Evolutionary conservation across 495 filamentous ascomycete species (phyloP), one percentile per base, ranked within the genome.

Genomic region (Aspergillus sclerotiicarbonarius): DNA sequence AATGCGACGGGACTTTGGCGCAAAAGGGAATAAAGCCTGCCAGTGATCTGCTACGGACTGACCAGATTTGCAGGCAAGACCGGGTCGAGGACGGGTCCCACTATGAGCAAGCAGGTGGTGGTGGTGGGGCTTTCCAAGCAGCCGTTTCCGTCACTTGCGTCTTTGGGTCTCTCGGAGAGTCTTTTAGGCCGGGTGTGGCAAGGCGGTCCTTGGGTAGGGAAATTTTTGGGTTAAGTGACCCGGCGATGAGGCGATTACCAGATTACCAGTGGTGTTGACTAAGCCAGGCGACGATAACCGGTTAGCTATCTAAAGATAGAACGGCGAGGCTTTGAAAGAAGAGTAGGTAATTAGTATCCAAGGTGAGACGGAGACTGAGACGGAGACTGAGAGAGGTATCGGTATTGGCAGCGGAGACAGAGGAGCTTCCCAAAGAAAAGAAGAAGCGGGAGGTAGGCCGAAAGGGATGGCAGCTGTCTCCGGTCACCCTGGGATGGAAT

Each of bases 101-200:
- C 62, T 51, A 54, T 50, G 31, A 50, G 47, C 47, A 50, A 41
- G 51, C 35, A 51, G 48, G 32, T 58, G 33, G 45, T 30, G 57
- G 53, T 54, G 61, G 52, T 56, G 59, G 46, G 54, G 53, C 25
- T 43, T 43, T n/a, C 3, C 53, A 54, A 54, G 51, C 51, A 62
- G 60, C 60, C 65, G 65, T 65, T 67, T 68, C 62, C 62, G 65
- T 65, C 60, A 54, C 56, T 48, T 37, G 30, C 43, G 32, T 21
- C 53, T 53, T 64, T 39, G 51, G 46, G 29, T 50, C 43, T 54
- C 45, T 58, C 56, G 53, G 52, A 53, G 48, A 57, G 31, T 30
- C 20, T 48, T 53, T 59, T 41, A 53, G 39, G 57, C 41, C 51
- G 30, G 50, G 19, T n/a, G 46, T 56, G 58, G 58, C 37, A 55